Base-by-base conservation (phyloP, 768 basidiomycete genomes). In the Kwoniella botswanensis region DNA sequence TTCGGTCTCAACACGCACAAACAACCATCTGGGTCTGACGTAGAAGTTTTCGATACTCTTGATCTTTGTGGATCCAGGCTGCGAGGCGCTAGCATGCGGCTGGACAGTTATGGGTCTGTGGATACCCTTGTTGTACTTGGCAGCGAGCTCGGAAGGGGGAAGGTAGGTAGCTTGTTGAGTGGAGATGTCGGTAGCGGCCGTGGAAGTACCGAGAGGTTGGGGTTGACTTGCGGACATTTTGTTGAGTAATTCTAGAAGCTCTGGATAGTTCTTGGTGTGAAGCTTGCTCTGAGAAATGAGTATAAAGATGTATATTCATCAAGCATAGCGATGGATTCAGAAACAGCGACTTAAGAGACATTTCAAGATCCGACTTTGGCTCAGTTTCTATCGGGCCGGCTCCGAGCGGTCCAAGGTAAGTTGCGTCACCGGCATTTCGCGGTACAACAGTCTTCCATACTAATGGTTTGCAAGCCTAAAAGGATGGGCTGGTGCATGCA, bases 21-120 rank as follows among this genome's bases (percentile, higher is more conserved):
- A 91, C 4, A 92, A 84, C 91, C 90, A 91, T 44, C 89, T 86
- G 0, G 90, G 90, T 17, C 88, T 88, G n/a, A 91, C 85, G 70
- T 89, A 89, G 82, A 92, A 91, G 68, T 73, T 75, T 65, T 85
- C 83, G 66, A 85, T 81, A 21, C 44, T 64, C 57, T 71, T 73
- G 74, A 84, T 84, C 26, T 74, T 68, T 43, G 65, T 70, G 29
- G 67, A 69, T 55, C 68, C 68, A 44, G 72, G 35, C 10, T 57
- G 43, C 12, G 62, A 58, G 29, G 71, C 71, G 43, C 66, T 68
- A n/a, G 71, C 61, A 55, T 72, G 71, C 7, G 71, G 67, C 24
- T 64, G 43, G 29, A 60, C 46, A 13, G 57, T 26, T 9, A 57
- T 41, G 59, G 74, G 73, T 50, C 54, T 50, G 42, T 79, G 76